Conservation (phyloP, 139 green algal genomes). For the Chlorella sp. region DNA sequence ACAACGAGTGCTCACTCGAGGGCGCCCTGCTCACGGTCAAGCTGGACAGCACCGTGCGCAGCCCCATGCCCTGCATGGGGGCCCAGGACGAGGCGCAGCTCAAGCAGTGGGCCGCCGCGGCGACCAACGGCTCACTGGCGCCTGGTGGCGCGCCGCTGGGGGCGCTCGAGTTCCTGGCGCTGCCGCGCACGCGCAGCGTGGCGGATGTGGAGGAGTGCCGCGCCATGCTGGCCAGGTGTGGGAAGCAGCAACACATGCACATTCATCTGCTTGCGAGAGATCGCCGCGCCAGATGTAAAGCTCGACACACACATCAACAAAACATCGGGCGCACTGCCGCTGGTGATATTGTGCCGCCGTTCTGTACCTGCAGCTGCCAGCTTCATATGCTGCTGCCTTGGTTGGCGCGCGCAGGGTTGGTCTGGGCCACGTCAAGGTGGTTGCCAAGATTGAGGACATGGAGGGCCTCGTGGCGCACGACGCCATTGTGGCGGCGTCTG, state of each 20-base stretch:
- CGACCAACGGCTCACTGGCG: background rate
- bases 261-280: no score
- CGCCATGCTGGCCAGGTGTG: constrained; percentile 33
- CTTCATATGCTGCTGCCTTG: no score
- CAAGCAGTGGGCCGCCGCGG: background rate
- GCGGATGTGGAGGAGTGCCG: constrained; percentile 36
- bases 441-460: constrained; percentile 78
- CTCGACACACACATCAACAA: no score
- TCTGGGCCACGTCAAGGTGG: constrained; percentile 54
- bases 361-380: no score
- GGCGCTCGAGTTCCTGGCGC: constrained; percentile 22
- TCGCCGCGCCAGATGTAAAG: no score
- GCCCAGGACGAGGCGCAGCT: constrained; percentile 1
- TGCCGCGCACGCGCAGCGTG: constrained; percentile 17
- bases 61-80: background rate
- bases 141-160: no score
- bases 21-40: constrained; percentile 69
- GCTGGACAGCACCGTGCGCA: background rate
- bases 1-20: constrained; percentile 65
- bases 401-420: background rate
- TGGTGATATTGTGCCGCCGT: no score
- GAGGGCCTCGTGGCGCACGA: constrained; percentile 24
- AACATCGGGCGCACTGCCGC: no score
- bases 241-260: no score
- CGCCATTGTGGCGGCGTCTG: constrained; percentile 57